These are phyloP conservation scores for Ceratocystis harringtonii DNA, from an alignment of 2,329 filamentous ascomycete species.

Conservation along the genomic window DNA sequence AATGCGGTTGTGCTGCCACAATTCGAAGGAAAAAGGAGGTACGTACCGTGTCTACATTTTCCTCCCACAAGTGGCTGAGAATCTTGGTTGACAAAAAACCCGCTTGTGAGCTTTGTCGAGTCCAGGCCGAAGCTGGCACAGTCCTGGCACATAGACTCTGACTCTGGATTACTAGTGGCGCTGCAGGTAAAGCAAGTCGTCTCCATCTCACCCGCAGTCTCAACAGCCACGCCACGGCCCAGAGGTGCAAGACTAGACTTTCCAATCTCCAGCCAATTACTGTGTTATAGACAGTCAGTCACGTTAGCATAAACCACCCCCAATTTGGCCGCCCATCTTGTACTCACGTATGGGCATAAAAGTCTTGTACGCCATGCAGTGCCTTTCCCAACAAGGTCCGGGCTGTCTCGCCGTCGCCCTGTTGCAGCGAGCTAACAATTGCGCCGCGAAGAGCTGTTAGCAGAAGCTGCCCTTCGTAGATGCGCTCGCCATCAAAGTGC, in stretches of 20 bases:
- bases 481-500: conserved; percentile 17
- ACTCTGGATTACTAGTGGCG: not conserved
- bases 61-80: conserved; percentile 7
- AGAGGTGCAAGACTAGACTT: conserved; percentile 11
- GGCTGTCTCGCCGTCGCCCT: conserved; percentile 9
- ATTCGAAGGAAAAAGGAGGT: not conserved
- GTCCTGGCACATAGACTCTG: conserved; percentile 7
- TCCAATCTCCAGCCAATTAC: conserved; percentile 16
- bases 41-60: conserved; percentile 16
- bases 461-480: conserved; percentile 11
- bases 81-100: conserved; percentile 11
- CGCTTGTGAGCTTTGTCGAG: conserved; percentile 7
- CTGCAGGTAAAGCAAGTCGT: conserved; percentile 7
- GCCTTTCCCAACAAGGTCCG: conserved; percentile 16
- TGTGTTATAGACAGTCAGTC: not conserved
- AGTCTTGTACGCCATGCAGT: conserved; percentile 18
- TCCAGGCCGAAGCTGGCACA: conserved; percentile 5
- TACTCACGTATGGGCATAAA: conserved; percentile 18
- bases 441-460: conserved; percentile 10
- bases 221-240: conserved; percentile 9
- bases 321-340: not conserved
- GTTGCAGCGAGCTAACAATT: conserved; percentile 11
- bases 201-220: conserved; percentile 3
- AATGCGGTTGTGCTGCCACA: not conserved
- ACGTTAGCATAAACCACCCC: not conserved